Evolutionary conservation across 2,329 filamentous ascomycete genomes (phyloP).

Genomic region (Biscogniauxia mediterranea): DNA sequence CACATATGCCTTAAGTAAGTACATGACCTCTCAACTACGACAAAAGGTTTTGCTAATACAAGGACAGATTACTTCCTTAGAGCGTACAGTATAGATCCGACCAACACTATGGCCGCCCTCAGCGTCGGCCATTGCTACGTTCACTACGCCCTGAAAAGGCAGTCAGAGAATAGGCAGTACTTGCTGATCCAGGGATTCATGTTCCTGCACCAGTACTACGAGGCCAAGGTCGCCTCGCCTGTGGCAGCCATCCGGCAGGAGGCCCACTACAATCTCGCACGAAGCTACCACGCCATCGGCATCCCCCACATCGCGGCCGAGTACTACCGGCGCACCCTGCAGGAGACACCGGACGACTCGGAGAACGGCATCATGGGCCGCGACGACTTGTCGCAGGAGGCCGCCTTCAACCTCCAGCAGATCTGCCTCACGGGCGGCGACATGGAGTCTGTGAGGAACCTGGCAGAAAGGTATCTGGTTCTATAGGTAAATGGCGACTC

Average conservation of each 20-base stretch:
- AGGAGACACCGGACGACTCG: conserved; percentile 32
- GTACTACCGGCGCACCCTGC: conserved; percentile 59
- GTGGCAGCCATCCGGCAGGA: conserved; percentile 59
- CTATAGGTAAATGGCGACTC: conserved; percentile 7
- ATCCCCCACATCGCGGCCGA: conserved; percentile 69
- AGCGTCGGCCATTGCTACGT: conserved; percentile 82
- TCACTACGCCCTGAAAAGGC: conserved; percentile 84
- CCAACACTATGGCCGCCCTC: conserved; percentile 76
- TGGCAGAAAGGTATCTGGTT: conserved; percentile 27
- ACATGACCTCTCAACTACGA: neutral
- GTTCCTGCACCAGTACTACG: conserved; percentile 75
- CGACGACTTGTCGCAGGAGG: conserved; percentile 27
- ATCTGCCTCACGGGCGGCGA: conserved; percentile 31
- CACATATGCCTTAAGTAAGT: conserved; percentile 71
- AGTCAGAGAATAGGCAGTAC: conserved; percentile 86
- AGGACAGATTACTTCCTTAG: conserved; percentile 76
- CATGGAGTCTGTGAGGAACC: conserved; percentile 19
- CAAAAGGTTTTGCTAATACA: neutral
- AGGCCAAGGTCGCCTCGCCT: conserved; percentile 45
- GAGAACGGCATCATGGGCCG: conserved; percentile 19
- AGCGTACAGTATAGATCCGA: conserved; percentile 69
- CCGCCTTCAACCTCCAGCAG: conserved; percentile 32
- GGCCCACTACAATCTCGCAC: conserved; percentile 77
- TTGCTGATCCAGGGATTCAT: conserved; percentile 80
- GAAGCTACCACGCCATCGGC: conserved; percentile 74